A percentile compares a stretch with the other conserved stretches of the same genome.
phyloP scores from a whole-genome alignment of 257 asterid genomes.

The Coffea canephora region DNA sequence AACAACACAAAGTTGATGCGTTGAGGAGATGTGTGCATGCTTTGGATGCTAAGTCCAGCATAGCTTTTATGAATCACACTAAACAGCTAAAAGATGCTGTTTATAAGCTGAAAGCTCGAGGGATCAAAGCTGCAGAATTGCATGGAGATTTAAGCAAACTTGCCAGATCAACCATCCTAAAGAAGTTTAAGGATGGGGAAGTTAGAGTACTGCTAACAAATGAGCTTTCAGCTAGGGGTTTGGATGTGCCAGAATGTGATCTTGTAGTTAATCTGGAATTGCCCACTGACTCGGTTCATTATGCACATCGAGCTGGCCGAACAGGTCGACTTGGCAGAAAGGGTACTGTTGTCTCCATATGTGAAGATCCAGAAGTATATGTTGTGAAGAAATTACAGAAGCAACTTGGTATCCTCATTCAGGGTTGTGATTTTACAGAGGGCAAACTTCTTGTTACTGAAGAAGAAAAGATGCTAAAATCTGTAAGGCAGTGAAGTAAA shows the following conservation, averaged over 20 bases:
- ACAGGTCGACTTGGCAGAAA: slow-evolving; percentile 89
- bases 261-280: slow-evolving; percentile 88
- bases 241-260: slow-evolving; percentile 93
- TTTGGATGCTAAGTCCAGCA: slow-evolving; percentile 75
- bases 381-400: slow-evolving; percentile 76
- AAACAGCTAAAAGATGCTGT: slow-evolving; percentile 85
- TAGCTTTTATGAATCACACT: slow-evolving; percentile 89
- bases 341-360: slow-evolving; percentile 80
- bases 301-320: slow-evolving; percentile 95
- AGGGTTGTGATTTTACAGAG: slow-evolving; percentile 69
- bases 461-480: slow-evolving; percentile 39
- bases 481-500: slow-evolving; percentile 16
- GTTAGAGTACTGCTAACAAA: slow-evolving; percentile 78
- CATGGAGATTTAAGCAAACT: slow-evolving; percentile 92
- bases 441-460: slow-evolving; percentile 61
- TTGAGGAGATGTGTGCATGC: slow-evolving; percentile 85
- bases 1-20: slow-evolving; percentile 89
- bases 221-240: slow-evolving; percentile 96
- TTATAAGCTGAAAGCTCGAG: slow-evolving; percentile 89
- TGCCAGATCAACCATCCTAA: slow-evolving; percentile 69
- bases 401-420: slow-evolving; percentile 73
- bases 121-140: slow-evolving; percentile 79
- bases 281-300: slow-evolving; percentile 87
- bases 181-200: slow-evolving; percentile 73
- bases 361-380: slow-evolving; percentile 85